Percentiles rank a stretch among this genome's conserved stretches.
phyloP scores from a whole-genome alignment of 331 rosid species.

The Saraca asoca region DNA sequence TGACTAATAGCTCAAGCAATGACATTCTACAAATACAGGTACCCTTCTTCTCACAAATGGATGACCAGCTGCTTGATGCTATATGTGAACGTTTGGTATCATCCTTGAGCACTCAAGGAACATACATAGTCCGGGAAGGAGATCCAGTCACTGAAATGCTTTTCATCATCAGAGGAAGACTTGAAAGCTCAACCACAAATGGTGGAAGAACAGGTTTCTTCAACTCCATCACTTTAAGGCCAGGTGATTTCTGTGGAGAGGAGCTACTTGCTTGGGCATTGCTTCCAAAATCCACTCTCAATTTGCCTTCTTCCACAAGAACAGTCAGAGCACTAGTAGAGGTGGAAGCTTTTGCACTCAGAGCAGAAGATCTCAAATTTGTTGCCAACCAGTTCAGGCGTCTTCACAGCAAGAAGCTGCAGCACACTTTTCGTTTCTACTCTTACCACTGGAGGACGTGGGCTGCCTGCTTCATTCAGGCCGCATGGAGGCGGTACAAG shows the following conservation, averaged over 20 bases:
- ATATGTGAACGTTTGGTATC: conserved; percentile 84
- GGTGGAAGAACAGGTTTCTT: conserved; percentile 95
- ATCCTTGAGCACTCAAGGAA: conserved; percentile 73
- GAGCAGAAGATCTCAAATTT: conserved; percentile 92
- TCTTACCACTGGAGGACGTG: conserved; percentile 96
- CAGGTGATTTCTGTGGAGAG: conserved; percentile 95
- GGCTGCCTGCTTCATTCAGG: conserved; percentile 93
- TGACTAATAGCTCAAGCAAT: conserved; percentile 2
- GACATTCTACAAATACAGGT: conserved; percentile 54
- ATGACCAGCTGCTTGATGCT: conserved; percentile 80
- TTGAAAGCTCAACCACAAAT: conserved; percentile 92
- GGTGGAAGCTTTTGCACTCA: conserved; percentile 88
- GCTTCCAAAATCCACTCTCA: conserved; percentile 79
- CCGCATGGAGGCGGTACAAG: conserved; percentile 75
- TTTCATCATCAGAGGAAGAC: conserved; percentile 79
- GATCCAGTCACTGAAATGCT: conserved; percentile 94
- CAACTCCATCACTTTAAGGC: conserved; percentile 70
- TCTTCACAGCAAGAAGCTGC: conserved; percentile 90
- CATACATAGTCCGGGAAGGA: conserved; percentile 83
- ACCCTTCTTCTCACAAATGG: conserved; percentile 93
- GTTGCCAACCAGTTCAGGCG: conserved; percentile 87
- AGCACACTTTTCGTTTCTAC: conserved; percentile 90
- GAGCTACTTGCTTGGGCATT: conserved; percentile 95
- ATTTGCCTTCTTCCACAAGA: conserved; percentile 86
- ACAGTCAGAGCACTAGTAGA: conserved; percentile 73